Percentiles rank a stretch among this genome's conserved stretches.
Evolutionary conservation across 1,284 basidiomycete species (phyloP).

Genomic region (Cerrena zonata): DNA sequence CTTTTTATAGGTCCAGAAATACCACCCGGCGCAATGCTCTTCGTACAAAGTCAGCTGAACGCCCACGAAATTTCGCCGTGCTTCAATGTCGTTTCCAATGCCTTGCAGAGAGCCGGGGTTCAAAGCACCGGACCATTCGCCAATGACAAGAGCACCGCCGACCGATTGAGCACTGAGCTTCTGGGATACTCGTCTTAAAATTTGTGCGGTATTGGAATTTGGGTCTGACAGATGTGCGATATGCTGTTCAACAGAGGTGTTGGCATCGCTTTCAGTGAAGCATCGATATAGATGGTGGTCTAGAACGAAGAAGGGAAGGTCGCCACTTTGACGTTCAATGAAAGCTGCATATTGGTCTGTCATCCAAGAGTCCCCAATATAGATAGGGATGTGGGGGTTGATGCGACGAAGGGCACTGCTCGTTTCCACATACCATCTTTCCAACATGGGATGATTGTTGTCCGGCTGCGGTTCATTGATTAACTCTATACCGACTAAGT

Average conservation of each 20-base stretch:
- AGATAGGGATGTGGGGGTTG: conserved; percentile 58
- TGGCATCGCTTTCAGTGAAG: conserved; percentile 62
- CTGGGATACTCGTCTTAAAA: conserved; percentile 38
- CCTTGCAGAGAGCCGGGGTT: conserved; percentile 59
- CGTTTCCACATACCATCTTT: conserved; percentile 62
- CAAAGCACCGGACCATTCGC: conserved; percentile 82
- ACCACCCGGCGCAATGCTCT: conserved; percentile 66
- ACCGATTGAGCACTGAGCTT: conserved; percentile 35
- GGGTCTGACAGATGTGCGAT: conserved; percentile 40
- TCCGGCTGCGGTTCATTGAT: conserved; percentile 76
- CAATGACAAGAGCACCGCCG: conserved; percentile 63
- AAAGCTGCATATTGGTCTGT: conserved; percentile 62
- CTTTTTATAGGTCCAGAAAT: conserved; percentile 88
- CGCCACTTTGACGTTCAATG: conserved; percentile 30
- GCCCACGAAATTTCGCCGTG: conserved; percentile 48
- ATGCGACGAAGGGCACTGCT: conserved; percentile 52
- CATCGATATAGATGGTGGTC: conserved; percentile 88
- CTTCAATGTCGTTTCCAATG: conserved; percentile 38
- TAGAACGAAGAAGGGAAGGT: conserved; percentile 50
- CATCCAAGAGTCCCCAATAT: conserved; percentile 77
- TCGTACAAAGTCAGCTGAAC: conserved; percentile 73
- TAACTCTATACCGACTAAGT: conserved; percentile 77
- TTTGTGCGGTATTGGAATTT: conserved; percentile 35
- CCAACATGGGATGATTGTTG: conserved; percentile 42
- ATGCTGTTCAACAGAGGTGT: conserved; percentile 55